A percentile compares a stretch with the other conserved stretches of the same genome.
Evolutionary conservation across 495 filamentous ascomycete species (phyloP).

Genomic region (Stereocaulon alpinum): DNA sequence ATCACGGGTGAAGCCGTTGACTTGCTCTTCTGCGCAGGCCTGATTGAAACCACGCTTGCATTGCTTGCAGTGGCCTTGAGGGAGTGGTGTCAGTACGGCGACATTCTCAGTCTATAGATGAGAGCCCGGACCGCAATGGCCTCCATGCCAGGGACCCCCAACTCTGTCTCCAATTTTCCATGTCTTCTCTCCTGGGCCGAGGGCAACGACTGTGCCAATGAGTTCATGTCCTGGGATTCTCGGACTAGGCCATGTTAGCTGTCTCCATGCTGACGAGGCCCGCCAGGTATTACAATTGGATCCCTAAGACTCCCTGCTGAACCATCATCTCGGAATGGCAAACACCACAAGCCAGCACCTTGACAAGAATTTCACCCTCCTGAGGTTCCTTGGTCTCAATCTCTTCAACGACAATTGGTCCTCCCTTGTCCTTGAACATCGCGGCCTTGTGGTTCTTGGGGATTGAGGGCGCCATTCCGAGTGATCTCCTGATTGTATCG

Average conservation of each 20-base stretch:
- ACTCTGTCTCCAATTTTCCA: constrained; percentile 58
- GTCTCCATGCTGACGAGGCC: not conserved
- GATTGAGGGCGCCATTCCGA: constrained; percentile 32
- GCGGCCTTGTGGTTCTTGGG: constrained; percentile 57
- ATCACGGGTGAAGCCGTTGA: constrained; percentile 45
- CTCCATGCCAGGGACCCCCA: constrained; percentile 45
- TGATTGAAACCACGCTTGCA: constrained; percentile 35
- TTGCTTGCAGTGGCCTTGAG: constrained; percentile 28
- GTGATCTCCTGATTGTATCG: constrained; percentile 2
- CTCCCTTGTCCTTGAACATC: constrained; percentile 60
- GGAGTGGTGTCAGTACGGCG: not conserved
- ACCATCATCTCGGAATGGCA: constrained; percentile 58
- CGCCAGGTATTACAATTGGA: constrained; percentile 1
- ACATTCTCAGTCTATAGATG: too few relatives aligned
- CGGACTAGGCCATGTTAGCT: constrained; percentile 12
- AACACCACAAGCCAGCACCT: constrained; percentile 46
- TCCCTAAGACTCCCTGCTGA: constrained; percentile 40
- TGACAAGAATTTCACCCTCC: constrained; percentile 53
- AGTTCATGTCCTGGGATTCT: constrained; percentile 44
- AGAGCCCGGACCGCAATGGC: constrained; percentile 30
- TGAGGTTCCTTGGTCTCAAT: constrained; percentile 58
- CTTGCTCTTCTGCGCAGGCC: constrained; percentile 34
- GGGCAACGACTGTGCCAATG: constrained; percentile 49
- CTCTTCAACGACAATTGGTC: constrained; percentile 55
- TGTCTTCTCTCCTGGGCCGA: constrained; percentile 40